Base-by-base conservation (phyloP, 805 yeast genomes). In the Candida boidinii region DNA sequence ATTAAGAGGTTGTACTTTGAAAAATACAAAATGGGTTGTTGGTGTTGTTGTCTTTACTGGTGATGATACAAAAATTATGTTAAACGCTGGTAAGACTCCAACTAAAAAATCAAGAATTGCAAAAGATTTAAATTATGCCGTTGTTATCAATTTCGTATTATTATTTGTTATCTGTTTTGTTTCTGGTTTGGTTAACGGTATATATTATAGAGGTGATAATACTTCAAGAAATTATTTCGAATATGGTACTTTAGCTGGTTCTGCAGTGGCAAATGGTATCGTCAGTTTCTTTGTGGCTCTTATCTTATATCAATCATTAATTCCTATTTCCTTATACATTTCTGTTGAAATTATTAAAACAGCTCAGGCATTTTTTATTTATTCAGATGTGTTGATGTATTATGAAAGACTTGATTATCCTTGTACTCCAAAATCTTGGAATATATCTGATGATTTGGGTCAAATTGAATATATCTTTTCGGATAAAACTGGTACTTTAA, bases 401-500 rank as follows among this genome's bases (percentile, higher is more conserved):
- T 76, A 80, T 46, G 73, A 68, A 26, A 65, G 55, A 34, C 56
- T 83, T 38, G 90, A 83, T 53, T 82, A 75, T 46, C 90, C 92
- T 3, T 83, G 94, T 53, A 76, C 81, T 9, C 92, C 94, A 12
- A 81, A 82, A 49, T 69, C 88, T 0, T 83, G 94, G 94, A 79
- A 74, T 49, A 82, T 83, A 28, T 79, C 88, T 3, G 94, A 83
- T 62, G 94, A 83, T 56, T 61, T 83, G 45, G 94, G 94, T 21
- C 94, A 83, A 54, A 78, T 83, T 42, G 94, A 83, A 51, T 83
- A 83, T 50, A 74, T 83, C 30, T 83, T 83, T 54, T 77, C 86
- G 57, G 94, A 82, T 58, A 82, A 82, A 51, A 82, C 94, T 1
- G 94, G 94, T 39, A 82, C 94, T 1, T 58, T 82, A 46, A 82